phyloP scores from a whole-genome alignment of 2,329 filamentous ascomycete species.

The Beauveria sp. region DNA sequence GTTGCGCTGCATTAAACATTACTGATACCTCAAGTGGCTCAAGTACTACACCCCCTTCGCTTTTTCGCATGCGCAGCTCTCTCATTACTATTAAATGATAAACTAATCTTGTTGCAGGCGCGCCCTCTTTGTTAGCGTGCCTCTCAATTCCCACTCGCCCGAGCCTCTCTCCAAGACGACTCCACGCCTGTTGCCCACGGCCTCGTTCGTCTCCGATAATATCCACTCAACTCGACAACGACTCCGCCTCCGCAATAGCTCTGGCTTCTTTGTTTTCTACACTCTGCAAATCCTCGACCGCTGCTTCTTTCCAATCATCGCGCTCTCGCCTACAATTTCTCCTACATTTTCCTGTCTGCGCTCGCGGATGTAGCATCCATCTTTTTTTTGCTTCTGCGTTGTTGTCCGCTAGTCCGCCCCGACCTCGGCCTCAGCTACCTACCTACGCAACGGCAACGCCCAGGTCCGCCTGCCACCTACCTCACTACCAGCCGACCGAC shows the following conservation, averaged over 20 bases:
- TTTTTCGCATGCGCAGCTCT: too few relatives aligned
- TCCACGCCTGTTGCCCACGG: neutral
- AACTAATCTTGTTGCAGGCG: neutral
- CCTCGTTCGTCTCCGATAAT: neutral
- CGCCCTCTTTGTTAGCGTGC: neutral
- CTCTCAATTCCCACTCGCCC: too few relatives aligned
- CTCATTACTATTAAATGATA: too few relatives aligned
- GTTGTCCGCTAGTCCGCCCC: neutral
- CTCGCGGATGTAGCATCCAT: neutral
- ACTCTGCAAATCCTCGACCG: neutral
- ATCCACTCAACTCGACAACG: neutral
- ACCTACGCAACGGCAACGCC: too few relatives aligned
- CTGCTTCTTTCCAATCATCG: neutral
- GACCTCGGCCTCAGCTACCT: neutral
- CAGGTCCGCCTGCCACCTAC: neutral
- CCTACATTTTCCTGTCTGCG: neutral
- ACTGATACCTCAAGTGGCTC: too few relatives aligned
- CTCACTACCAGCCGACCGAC: neutral
- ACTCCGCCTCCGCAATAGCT: conserved; percentile 1
- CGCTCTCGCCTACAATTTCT: neutral
- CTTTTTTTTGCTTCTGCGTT: neutral
- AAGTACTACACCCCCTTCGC: too few relatives aligned
- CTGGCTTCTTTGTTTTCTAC: neutral
- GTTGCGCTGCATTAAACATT: too few relatives aligned
- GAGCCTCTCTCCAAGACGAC: too few relatives aligned